These are phyloP conservation scores for Phaeosphaeriaceae sp. DNA, from an alignment of 2,329 filamentous ascomycete genomes.

Conservation along the genomic window DNA sequence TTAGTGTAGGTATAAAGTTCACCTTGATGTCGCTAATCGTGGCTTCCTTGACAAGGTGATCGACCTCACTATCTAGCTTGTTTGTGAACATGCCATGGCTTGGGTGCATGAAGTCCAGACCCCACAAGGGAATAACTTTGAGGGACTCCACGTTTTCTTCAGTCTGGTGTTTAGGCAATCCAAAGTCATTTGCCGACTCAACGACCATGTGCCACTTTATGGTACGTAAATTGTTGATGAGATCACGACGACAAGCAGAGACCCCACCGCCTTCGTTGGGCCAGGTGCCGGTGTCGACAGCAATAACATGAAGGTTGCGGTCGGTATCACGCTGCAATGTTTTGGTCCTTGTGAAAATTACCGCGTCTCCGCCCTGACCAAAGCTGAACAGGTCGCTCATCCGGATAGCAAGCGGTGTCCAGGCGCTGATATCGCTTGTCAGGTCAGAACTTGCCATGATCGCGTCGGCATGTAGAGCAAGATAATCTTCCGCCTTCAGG, in stretches of 20 bases:
- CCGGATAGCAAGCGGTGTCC: conserved; percentile 59
- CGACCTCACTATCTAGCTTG: conserved; percentile 49
- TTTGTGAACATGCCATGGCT: conserved; percentile 52
- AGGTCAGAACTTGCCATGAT: conserved; percentile 60
- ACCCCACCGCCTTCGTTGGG: conserved; percentile 53
- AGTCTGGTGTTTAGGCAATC: conserved; percentile 52
- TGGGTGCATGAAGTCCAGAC: conserved; percentile 51
- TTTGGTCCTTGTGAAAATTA: conserved; percentile 58
- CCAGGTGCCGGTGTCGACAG: conserved; percentile 52
- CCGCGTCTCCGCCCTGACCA: conserved; percentile 60
- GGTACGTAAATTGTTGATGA: conserved; percentile 52
- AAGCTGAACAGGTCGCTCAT: conserved; percentile 60
- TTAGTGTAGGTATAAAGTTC: conserved; percentile 51
- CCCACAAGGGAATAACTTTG: conserved; percentile 52
- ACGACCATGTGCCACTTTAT: conserved; percentile 54
- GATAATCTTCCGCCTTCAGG: conserved; percentile 46
- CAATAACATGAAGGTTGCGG: conserved; percentile 47
- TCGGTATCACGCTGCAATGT: conserved; percentile 54
- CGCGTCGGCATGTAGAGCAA: conserved; percentile 54
- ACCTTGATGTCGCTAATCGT: conserved; percentile 47
- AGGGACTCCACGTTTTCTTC: conserved; percentile 53
- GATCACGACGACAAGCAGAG: conserved; percentile 50
- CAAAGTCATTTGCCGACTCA: conserved; percentile 52
- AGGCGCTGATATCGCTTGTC: conserved; percentile 59
- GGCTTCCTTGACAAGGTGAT: conserved; percentile 43